Evolutionary conservation across 1,284 basidiomycete species (phyloP), one percentile per base, ranked within the genome.

Genomic region (Marasmius fiardii): DNA sequence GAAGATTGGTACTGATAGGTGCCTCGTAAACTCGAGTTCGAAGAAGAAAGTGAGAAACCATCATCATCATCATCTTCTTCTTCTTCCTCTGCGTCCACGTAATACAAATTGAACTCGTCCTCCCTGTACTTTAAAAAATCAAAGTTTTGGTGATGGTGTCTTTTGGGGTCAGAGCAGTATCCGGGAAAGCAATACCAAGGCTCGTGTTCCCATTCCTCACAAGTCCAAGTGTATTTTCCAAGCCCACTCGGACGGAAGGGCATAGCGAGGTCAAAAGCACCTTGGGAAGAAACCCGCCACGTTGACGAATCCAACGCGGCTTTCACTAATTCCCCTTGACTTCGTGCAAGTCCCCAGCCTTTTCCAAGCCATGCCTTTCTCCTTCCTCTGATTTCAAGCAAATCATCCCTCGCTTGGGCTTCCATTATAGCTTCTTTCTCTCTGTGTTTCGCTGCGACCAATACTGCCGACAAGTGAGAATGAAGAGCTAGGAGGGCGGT

Each of bases 341-440:
- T 68, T 34, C 72, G 67, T 61, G 78, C 6, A 26, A 47, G 44
- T 16, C 44, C 44, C 44, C 44, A 47, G 44, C 44, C 44, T 47
- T 26, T 47, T 10, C 44, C 80, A 47, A 76, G 68, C 83, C 83
- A 85, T 14, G 82, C 83, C 10, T 81, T 72, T 37, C 83, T 71
- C 16, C 76, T 70, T 53, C 75, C 74, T 59, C 79, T 74, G 50
- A 80, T 72, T 64, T 82, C 81, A 21, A 83, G 65, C 11, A 80
- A 65, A 10, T 71, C 68, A 24, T 76, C 67, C n/a, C 75, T 66
- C n/a, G 72, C 69, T 20, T 66, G 62, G 28, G 68, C 58, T 51
- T 82, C 76, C 33, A 71, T 66, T 4, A 63, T 67, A 4, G 66
- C 65, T 43, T 71, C 71, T 7, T 65, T 64, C n/a, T 71, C 69